Evolutionary conservation across 768 basidiomycete species (phyloP), one percentile per base, ranked within the genome.

Genomic region (Leccinum rimulosum): DNA sequence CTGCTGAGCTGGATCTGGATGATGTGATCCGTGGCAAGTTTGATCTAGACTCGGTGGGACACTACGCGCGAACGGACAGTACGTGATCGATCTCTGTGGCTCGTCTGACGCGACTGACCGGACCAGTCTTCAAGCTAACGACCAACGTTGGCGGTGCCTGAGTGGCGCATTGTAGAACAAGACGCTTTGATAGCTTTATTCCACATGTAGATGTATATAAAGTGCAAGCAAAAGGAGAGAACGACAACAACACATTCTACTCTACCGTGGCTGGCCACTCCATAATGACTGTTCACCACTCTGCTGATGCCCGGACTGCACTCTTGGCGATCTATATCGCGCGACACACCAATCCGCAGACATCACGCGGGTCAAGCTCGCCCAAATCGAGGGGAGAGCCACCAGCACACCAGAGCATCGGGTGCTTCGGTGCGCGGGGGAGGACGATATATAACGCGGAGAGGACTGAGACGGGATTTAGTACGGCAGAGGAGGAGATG

Each of bases 11-110:
- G 36, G 83, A 87, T 68, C 65, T 87, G 57, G 80, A 84, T 59
- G 84, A 86, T 58, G 73, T 82, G 58, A 55, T 79, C 0, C 70
- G 84, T 45, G 83, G 80, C 22, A 87, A 86, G 69, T 84, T 85
- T 61, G 86, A 87, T 66, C 66, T 88, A 52, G 87, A 87, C 64
- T 74, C 78, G 2, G 79, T 79, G 1, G 86, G 86, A 1, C 85
- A 87, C 67, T 88, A 88, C 67, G 79, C 84, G 1, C 68, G 86
- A 56, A 75, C 79, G 22, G 85, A 86, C 68, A 67, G 84, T 85
- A 65, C 55, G 83, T 67, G 27, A 31, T 31, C 35, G 11, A 49
- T 40, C 35, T 12, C 35, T 12, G 17, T 49, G 1, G n/a, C 12
- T 54, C 51, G 58, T 1, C 43, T 11, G 14, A 35, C 36, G n/a